Conservation (phyloP, 257 asterid genomes). For the Knoxia roxburghii region DNA sequence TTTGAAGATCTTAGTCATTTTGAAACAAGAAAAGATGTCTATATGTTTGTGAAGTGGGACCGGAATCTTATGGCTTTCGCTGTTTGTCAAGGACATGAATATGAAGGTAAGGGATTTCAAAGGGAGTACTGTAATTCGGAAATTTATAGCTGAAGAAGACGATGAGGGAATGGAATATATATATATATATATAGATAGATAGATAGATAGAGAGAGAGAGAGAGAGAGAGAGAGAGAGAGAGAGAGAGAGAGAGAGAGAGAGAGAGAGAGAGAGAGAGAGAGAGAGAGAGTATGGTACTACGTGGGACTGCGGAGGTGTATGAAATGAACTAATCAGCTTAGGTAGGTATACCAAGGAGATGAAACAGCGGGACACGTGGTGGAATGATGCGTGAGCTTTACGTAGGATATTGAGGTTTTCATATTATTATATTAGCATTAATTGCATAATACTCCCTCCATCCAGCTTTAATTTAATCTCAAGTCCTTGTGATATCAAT, state of each 20-base stretch:
- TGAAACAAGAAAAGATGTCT: neutral
- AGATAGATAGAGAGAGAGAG: too few species aligned
- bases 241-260: too few species aligned
- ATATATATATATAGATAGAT: too few species aligned
- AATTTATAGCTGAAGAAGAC: neutral
- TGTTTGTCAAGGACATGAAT: conserved; percentile 6
- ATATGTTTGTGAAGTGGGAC: neutral
- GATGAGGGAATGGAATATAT: neutral
- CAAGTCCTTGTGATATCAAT: too few species aligned
- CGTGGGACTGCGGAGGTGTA: too few species aligned
- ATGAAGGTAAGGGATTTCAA: neutral
- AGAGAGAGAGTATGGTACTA: neutral
- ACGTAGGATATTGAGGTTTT: conserved; percentile 13
- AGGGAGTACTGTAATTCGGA: too few species aligned
- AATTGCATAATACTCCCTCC: too few species aligned
- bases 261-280: too few species aligned
- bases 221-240: too few species aligned
- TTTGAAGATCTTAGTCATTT: conserved; percentile 28
- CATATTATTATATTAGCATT: too few species aligned
- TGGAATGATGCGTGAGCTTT: conserved; percentile 37
- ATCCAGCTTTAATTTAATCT: too few species aligned
- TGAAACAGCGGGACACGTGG: conserved; percentile 46
- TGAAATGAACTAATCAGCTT: neutral
- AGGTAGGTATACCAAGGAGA: conserved; percentile 26
- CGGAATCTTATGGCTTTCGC: neutral